These are phyloP conservation scores for Botrytis aclada DNA, from an alignment of 2,329 filamentous ascomycete genomes.

Conservation along the genomic window DNA sequence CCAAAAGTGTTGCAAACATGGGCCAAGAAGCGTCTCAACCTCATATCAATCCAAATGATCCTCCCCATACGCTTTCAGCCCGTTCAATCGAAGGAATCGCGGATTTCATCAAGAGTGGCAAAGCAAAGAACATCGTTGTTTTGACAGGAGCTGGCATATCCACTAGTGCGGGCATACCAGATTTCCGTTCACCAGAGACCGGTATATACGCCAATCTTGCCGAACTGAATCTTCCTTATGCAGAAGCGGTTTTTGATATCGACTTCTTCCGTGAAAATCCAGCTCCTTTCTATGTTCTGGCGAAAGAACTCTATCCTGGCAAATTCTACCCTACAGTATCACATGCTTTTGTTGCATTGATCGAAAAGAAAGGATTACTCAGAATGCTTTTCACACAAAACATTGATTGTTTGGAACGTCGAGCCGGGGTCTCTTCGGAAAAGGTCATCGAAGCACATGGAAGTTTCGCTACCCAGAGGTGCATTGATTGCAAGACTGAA, in stretches of 20 bases:
- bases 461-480: conserved; percentile 86
- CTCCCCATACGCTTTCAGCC: conserved; percentile 62
- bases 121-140: conserved; percentile 71
- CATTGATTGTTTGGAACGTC: conserved; percentile 90
- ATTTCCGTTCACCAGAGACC: conserved; percentile 90
- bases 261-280: conserved; percentile 82
- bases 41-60: conserved; percentile 59
- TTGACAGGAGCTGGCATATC: conserved; percentile 90
- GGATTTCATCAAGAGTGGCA: conserved; percentile 71
- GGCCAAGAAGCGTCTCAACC: conserved; percentile 74
- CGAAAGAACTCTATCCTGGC: conserved; percentile 88
- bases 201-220: conserved; percentile 92
- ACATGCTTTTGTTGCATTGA: conserved; percentile 81
- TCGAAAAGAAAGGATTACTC: conserved; percentile 74
- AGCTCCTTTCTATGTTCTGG: conserved; percentile 86
- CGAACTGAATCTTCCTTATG: conserved; percentile 78
- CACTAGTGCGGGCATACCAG: conserved; percentile 74
- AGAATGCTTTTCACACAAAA: conserved; percentile 94
- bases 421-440: conserved; percentile 76
- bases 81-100: conserved; percentile 73
- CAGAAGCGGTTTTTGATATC: conserved; percentile 94
- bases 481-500: conserved; percentile 76
- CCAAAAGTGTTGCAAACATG: conserved; percentile 56
- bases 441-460: conserved; percentile 92
- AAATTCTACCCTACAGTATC: conserved; percentile 85